These are phyloP conservation scores for Arthrobotrys conoides DNA, from an alignment of 2,329 filamentous ascomycete genomes.

Conservation along the genomic window DNA sequence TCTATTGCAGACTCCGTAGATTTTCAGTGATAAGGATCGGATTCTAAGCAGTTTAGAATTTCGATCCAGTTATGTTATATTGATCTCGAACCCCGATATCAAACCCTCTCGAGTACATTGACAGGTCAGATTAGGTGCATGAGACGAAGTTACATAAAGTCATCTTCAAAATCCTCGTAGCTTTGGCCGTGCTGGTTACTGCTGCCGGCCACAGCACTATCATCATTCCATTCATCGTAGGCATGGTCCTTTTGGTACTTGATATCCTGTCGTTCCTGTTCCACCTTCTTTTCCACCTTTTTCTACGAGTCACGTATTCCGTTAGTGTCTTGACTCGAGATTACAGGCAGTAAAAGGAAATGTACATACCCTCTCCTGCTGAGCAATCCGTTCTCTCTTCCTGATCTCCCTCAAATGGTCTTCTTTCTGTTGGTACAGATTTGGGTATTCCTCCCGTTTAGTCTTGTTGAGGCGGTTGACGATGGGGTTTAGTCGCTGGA, in stretches of 20 bases:
- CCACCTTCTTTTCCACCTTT: slow-evolving; percentile 80
- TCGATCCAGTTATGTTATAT: too few relatives aligned
- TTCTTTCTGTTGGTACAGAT: slow-evolving; percentile 85
- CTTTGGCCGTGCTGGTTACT: slow-evolving; percentile 85
- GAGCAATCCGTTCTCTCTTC: slow-evolving; percentile 77
- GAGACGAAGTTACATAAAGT: slow-evolving; percentile 92
- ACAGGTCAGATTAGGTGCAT: too few relatives aligned
- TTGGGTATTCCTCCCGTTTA: slow-evolving; percentile 86
- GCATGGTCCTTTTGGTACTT: slow-evolving; percentile 98
- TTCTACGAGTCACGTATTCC: slow-evolving; percentile 69
- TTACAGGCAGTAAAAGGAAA: not conserved
- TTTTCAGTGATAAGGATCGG: not conserved
- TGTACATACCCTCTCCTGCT: slow-evolving; percentile 74
- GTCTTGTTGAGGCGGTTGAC: slow-evolving; percentile 99
- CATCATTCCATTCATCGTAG: slow-evolving; percentile 91
- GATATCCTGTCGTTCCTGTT: slow-evolving; percentile 86
- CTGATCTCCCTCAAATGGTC: slow-evolving; percentile 80
- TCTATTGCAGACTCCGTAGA: not conserved
- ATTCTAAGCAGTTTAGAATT: too few relatives aligned
- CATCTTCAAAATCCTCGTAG: slow-evolving; percentile 82
- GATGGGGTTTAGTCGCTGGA: slow-evolving; percentile 86
- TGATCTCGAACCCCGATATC: too few relatives aligned
- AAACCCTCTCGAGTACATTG: too few relatives aligned
- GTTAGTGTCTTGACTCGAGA: not conserved
- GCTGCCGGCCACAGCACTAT: slow-evolving; percentile 80